Percentiles rank a stretch among this genome's conserved stretches.
phyloP scores from a whole-genome alignment of 1,284 basidiomycete genomes.

The Hemileia vastatrix region DNA sequence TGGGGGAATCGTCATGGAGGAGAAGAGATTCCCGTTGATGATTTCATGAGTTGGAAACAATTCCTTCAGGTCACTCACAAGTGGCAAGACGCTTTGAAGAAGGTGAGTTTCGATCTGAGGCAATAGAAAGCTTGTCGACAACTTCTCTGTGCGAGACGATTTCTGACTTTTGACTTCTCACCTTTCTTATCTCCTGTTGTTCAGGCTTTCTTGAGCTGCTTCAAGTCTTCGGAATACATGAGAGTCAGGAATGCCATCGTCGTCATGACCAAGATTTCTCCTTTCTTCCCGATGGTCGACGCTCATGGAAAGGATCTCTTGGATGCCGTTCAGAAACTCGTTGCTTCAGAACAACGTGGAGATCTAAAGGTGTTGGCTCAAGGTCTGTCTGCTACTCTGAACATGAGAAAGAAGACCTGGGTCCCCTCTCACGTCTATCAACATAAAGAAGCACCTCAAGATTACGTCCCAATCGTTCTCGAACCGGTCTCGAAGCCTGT shows the following conservation, averaged over 20 bases:
- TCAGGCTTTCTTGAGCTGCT: constrained; percentile 48
- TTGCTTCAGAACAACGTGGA: constrained; percentile 57
- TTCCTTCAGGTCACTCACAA: constrained; percentile 33
- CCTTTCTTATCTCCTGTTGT: constrained; percentile 52
- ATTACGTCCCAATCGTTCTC: background rate
- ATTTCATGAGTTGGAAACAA: constrained; percentile 32
- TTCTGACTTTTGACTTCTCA: no score
- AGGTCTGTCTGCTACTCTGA: constrained; percentile 51
- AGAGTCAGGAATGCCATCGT: constrained; percentile 86
- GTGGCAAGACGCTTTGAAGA: constrained; percentile 37
- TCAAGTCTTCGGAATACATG: constrained; percentile 62
- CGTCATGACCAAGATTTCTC: constrained; percentile 74
- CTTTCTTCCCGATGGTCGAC: constrained; percentile 69
- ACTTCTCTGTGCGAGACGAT: no score
- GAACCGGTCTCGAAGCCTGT: constrained; percentile 22
- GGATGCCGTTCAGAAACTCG: constrained; percentile 57
- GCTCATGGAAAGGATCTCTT: constrained; percentile 52
- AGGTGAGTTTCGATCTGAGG: background rate
- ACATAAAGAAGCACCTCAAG: background rate
- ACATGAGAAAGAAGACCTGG: constrained; percentile 35
- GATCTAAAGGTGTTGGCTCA: constrained; percentile 64
- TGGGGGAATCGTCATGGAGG: constrained; percentile 36
- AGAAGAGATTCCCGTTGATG: constrained; percentile 27
- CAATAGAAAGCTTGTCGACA: no score
- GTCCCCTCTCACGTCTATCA: constrained; percentile 13